These are phyloP conservation scores for Straminergon stramineum DNA, from an alignment of 225 moss, liverwort and hornwort species.

Conservation along the genomic window DNA sequence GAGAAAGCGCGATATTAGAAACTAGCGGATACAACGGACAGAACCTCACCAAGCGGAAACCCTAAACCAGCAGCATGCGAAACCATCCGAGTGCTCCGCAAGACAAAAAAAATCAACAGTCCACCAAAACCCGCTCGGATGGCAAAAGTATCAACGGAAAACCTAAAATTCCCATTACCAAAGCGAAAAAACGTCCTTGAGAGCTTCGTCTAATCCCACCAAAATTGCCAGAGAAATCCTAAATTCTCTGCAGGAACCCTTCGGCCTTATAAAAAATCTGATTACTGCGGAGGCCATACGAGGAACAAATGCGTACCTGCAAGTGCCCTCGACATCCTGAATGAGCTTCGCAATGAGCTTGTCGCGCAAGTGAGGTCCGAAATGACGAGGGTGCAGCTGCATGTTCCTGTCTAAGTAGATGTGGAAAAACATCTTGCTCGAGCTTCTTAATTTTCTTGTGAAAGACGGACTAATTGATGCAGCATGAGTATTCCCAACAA, in stretches of 20 bases:
- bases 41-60: background rate
- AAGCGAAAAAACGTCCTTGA: background rate
- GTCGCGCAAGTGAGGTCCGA: constrained; percentile 75
- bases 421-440: constrained; percentile 70
- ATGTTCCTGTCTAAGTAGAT: constrained; percentile 76
- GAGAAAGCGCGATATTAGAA: background rate
- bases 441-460: background rate
- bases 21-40: background rate
- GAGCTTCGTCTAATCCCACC: background rate
- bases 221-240: background rate
- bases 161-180: background rate
- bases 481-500: background rate
- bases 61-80: background rate
- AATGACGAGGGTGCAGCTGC: constrained; percentile 85
- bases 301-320: constrained; percentile 36
- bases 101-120: background rate
- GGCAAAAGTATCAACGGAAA: background rate
- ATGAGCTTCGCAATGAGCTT: constrained; percentile 88
- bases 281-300: background rate
- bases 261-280: background rate
- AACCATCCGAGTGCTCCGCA: background rate
- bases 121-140: background rate
- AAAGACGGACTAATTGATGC: background rate
- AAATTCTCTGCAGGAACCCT: background rate
- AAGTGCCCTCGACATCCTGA: constrained; percentile 88